Conservation (phyloP, 345 rosid genomes). For the Eutrema yunnanense region DNA sequence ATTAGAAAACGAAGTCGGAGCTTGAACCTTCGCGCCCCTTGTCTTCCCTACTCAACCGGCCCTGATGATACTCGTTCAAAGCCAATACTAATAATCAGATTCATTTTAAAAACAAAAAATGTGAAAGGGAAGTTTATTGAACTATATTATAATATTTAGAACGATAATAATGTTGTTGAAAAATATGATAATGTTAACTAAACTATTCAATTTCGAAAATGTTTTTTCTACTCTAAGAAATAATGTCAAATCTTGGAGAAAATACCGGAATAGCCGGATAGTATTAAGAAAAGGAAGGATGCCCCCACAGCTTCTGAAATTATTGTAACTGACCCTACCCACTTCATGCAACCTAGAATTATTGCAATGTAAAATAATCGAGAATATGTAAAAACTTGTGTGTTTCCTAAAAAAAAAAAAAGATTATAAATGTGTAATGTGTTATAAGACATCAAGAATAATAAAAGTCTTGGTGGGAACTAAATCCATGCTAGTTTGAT, state of each 20-base stretch:
- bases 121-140: not conserved
- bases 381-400: not conserved
- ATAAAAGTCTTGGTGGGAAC: not conserved
- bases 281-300: not conserved
- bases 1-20: too few relatives aligned
- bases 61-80: not conserved
- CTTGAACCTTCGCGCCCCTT: too few relatives aligned
- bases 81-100: not conserved
- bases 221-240: not conserved
- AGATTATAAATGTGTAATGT: not conserved
- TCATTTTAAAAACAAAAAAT: not conserved
- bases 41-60: too few relatives aligned
- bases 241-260: not conserved
- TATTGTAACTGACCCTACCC: constrained; percentile 37
- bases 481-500: too few relatives aligned
- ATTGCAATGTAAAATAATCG: not conserved
- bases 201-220: not conserved
- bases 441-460: not conserved
- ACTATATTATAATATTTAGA: not conserved
- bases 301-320: constrained; percentile 24
- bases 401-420: not conserved
- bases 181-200: not conserved
- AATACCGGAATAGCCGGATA: not conserved
- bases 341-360: constrained; percentile 16
- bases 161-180: not conserved